Evolutionary conservation across 305 asterid species (phyloP).

Genomic region (Stenogyne calaminthoides): DNA sequence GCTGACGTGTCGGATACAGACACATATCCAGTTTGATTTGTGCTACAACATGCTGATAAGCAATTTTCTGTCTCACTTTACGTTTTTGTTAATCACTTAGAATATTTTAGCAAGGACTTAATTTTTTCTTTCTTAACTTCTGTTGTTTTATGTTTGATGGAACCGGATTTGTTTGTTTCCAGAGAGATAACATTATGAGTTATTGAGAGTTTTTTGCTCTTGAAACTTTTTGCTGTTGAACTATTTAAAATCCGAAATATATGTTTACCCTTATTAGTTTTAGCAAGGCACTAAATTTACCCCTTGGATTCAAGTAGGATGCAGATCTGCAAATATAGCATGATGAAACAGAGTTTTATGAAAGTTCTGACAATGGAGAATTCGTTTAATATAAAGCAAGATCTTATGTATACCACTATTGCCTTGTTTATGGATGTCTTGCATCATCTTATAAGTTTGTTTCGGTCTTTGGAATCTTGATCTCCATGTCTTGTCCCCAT

Average conservation of each 20-base stretch:
- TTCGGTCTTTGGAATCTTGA: not conserved
- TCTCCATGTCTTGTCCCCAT: not conserved
- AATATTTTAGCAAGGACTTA: not conserved
- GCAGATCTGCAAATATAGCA: not conserved
- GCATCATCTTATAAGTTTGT: not conserved
- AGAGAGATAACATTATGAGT: not conserved
- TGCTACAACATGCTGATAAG: no score
- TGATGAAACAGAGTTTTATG: conserved; percentile 4
- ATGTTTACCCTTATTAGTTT: not conserved
- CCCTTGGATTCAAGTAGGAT: not conserved
- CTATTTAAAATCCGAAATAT: not conserved
- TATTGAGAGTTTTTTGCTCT: not conserved
- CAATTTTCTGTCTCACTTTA: not conserved
- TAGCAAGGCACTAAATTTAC: not conserved
- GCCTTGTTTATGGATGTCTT: not conserved
- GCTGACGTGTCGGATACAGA: no score
- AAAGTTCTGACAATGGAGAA: not conserved
- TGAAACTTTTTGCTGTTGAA: not conserved
- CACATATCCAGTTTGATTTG: no score
- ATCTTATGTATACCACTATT: not conserved
- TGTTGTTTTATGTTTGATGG: not conserved
- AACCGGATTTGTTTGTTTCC: not conserved
- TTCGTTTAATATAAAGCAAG: not conserved
- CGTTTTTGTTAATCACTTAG: not conserved
- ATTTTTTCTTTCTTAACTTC: not conserved